Evolutionary conservation across 2,329 filamentous ascomycete genomes (phyloP), one percentile per base, ranked within the genome.

Genomic region (Cladosporium cucumerinum): DNA sequence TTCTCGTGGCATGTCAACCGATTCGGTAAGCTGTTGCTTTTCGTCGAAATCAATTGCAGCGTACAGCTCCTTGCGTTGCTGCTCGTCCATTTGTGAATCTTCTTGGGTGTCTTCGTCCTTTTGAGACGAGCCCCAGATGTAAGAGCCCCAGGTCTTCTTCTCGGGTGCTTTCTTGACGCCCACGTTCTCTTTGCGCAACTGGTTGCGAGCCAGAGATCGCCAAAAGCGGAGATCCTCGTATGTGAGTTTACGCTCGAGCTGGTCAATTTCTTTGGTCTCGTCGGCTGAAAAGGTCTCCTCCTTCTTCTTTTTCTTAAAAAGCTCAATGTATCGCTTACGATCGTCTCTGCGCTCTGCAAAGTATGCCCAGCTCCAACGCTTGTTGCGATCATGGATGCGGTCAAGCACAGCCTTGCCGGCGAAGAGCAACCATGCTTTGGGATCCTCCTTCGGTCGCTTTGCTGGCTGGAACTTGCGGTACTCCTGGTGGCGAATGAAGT

Each of bases 11-110:
- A 93, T 83, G 71, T 99, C 95, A 3, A 99, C 89, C 49, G 90
- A 89, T 70, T 97, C 93, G 0, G 92, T 85, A 46, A 99, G 84
- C 1, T 90, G 91, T 66, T 93, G 89, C 81, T 97, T 98, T 78
- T 99, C 95, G 68, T 99, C 92, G 89, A 94, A 99, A 72, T 98
- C 95, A 72, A 99, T 99, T 58, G 92, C 96, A 71, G 96, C 90
- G 77, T 98, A 99, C 11, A 99, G 85, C 78, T 99, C 94, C 76
- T 98, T 93, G 49, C 94, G 89, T 76, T 99, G 93, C 77, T 98
- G 89, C 67, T 99, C 95, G 0, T 92, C 96, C 84, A 99, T 96
- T 66, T 92, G 87, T 0, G 89, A 91, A 67, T 93, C 90, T 70
- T 96, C 90, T 4, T 88, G 84, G 52, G 90, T 83, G 48, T 90